Percentiles rank a stretch among this genome's conserved stretches.
These are phyloP conservation scores for Dendrobium nobile DNA, from an alignment of 106 monocot species.

Conservation along the genomic window DNA sequence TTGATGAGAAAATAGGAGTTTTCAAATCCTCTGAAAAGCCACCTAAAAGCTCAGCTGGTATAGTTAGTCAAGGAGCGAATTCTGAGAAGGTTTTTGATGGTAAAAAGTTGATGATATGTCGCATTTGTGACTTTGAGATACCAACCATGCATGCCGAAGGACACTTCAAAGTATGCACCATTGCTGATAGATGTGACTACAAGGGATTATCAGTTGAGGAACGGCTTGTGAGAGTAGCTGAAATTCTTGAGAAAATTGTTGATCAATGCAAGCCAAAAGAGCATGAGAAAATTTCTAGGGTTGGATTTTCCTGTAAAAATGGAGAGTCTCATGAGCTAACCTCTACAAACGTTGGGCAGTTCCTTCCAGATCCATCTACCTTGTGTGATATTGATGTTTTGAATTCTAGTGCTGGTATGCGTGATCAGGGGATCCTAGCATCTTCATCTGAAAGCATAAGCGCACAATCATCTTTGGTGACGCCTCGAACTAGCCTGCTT, in stretches of 20 bases:
- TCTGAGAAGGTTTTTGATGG: constrained; percentile 18
- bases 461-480: constrained; percentile 55
- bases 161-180: constrained; percentile 76
- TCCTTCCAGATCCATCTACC: constrained; percentile 14
- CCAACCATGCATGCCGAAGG: constrained; percentile 70
- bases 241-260: constrained; percentile 70
- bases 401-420: background rate
- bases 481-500: constrained; percentile 42
- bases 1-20: constrained; percentile 16
- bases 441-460: constrained; percentile 52
- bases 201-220: constrained; percentile 75
- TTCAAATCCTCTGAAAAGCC: background rate
- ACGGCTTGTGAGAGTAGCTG: constrained; percentile 63
- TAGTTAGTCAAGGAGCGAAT: background rate
- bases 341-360: constrained; percentile 11
- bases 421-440: constrained; percentile 25
- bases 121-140: constrained; percentile 95
- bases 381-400: constrained; percentile 14
- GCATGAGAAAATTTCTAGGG: constrained; percentile 12
- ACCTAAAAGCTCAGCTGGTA: constrained; percentile 11
- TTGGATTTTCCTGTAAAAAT: constrained; percentile 11
- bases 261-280: constrained; percentile 29
- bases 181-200: constrained; percentile 78
- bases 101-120: constrained; percentile 71
- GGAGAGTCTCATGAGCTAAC: constrained; percentile 18